These are phyloP conservation scores for Dentipellis sp. DNA, from an alignment of 768 basidiomycete genomes.

Conservation along the genomic window DNA sequence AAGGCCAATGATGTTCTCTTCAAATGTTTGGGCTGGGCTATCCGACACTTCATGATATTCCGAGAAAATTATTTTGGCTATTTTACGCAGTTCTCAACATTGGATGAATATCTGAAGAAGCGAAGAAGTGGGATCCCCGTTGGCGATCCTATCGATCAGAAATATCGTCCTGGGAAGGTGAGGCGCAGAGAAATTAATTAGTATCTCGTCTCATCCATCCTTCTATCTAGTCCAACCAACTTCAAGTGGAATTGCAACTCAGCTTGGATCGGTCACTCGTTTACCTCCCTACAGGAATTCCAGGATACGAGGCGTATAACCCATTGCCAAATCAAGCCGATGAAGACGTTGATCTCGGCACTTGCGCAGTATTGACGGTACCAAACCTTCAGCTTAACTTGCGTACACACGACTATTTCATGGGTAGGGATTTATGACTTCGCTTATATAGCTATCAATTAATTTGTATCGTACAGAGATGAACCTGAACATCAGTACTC, in stretches of 20 bases:
- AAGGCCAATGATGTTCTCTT: slow-evolving; percentile 49
- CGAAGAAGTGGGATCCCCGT: slow-evolving; percentile 42
- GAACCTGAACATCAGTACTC: slow-evolving; percentile 44
- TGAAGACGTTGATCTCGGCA: slow-evolving; percentile 34
- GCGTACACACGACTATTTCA: slow-evolving; percentile 76
- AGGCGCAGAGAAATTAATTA: slow-evolving; percentile 7
- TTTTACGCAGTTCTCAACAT: slow-evolving; percentile 88
- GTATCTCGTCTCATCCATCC: neutral
- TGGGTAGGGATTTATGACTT: slow-evolving; percentile 47
- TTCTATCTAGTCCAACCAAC: slow-evolving; percentile 56
- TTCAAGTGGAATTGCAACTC: slow-evolving; percentile 65
- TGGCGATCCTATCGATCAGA: slow-evolving; percentile 75
- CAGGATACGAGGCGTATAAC: slow-evolving; percentile 43
- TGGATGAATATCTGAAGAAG: slow-evolving; percentile 76
- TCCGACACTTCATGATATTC: slow-evolving; percentile 81
- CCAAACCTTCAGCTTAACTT: slow-evolving; percentile 72
- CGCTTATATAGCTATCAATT: neutral
- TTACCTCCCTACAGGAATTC: slow-evolving; percentile 56
- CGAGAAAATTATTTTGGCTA: slow-evolving; percentile 92
- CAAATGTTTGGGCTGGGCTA: slow-evolving; percentile 78
- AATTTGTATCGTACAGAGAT: neutral
- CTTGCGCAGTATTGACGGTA: slow-evolving; percentile 44
- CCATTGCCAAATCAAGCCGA: slow-evolving; percentile 13
- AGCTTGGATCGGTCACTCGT: slow-evolving; percentile 42
- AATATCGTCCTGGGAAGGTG: slow-evolving; percentile 76